Conservation (phyloP, 2,329 filamentous ascomycete genomes). For the Penicillium polonicum region DNA sequence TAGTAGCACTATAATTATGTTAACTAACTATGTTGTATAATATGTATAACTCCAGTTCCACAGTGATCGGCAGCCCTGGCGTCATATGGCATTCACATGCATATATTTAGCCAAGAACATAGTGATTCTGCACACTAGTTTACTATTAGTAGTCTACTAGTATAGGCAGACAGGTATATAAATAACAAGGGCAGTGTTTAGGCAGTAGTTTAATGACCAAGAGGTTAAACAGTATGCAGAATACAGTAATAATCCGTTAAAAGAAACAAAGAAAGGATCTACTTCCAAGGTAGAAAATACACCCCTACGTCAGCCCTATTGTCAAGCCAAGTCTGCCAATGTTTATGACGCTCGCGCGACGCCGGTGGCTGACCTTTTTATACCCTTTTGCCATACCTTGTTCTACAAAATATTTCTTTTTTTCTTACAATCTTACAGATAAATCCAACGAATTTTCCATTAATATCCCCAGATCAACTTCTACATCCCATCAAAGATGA, state of each 20-base stretch:
- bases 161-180: background rate
- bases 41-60: background rate
- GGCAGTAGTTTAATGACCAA: background rate
- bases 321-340: conserved; percentile 1
- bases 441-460: background rate
- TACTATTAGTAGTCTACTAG: no score
- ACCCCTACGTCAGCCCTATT: conserved; percentile 8
- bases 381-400: background rate
- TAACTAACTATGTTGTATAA: no score
- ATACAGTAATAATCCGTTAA: background rate
- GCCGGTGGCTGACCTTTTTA: conserved; percentile 18
- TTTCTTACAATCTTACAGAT: background rate
- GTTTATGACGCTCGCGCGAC: conserved; percentile 23
- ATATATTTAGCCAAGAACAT: background rate
- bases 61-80: background rate
- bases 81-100: conserved; percentile 1
- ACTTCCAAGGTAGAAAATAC: no score
- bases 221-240: no score
- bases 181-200: background rate
- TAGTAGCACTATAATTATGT: background rate
- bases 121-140: no score
- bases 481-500: conserved; percentile 9
- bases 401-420: background rate
- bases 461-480: background rate
- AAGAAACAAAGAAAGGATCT: background rate